These are phyloP conservation scores for Cladophialophora immunda DNA, from an alignment of 2,329 filamentous ascomycete genomes.

Conservation along the genomic window DNA sequence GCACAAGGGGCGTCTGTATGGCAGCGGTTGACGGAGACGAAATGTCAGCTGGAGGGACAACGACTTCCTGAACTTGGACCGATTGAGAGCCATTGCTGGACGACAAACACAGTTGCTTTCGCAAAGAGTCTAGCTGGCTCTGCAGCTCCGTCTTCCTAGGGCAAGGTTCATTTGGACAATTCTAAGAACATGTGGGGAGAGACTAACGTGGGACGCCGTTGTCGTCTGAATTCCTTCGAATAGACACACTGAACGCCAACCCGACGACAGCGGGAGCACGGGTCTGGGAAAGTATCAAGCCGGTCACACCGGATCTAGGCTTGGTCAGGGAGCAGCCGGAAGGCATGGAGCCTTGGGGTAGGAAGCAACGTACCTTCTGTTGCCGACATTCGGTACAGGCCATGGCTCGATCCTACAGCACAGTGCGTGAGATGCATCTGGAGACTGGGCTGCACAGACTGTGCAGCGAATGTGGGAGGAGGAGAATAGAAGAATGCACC, in stretches of 20 bases:
- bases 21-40: neutral
- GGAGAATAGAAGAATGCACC: neutral
- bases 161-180: neutral
- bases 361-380: conserved; percentile 64
- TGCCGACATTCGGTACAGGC: conserved; percentile 75
- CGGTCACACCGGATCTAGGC: conserved; percentile 15
- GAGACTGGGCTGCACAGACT: neutral
- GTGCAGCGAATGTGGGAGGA: neutral
- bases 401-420: conserved; percentile 19
- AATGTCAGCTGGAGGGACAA: conserved; percentile 5
- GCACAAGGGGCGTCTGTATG: neutral
- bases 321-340: neutral
- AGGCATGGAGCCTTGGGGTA: neutral
- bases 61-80: conserved; percentile 4
- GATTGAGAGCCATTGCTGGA: conserved; percentile 1
- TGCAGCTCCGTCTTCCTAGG: conserved; percentile 13
- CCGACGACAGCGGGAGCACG: conserved; percentile 21
- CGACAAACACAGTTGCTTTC: conserved; percentile 6
- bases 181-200: neutral
- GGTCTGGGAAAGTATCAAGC: conserved; percentile 4
- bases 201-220: conserved; percentile 11
- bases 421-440: conserved; percentile 5
- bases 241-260: conserved; percentile 9
- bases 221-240: conserved; percentile 7
- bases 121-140: conserved; percentile 15